A percentile compares a stretch with the other conserved stretches of the same genome.
phyloP scores from a whole-genome alignment of 2,329 filamentous ascomycete species.

The Penicillium sp. region DNA sequence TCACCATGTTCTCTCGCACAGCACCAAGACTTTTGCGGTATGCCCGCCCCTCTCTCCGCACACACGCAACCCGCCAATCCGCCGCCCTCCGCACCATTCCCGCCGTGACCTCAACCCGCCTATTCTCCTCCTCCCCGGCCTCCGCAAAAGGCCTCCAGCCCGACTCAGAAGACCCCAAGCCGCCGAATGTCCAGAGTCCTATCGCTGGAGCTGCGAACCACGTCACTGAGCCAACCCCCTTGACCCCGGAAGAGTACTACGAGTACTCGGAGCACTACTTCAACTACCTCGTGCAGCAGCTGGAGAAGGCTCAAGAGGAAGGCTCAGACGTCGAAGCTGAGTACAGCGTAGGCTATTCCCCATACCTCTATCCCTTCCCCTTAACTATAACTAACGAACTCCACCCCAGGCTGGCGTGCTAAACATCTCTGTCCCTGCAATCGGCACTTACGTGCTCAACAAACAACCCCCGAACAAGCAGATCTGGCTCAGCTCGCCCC shows the following conservation, averaged over 20 bases:
- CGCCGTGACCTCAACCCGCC: constrained; percentile 10
- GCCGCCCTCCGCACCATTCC: constrained; percentile 8
- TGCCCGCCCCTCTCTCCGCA: constrained; percentile 22
- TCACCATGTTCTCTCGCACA: constrained; percentile 34
- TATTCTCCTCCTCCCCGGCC: constrained; percentile 36
- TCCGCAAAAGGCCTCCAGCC: constrained; percentile 53
- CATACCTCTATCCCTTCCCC: not conserved
- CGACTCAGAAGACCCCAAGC: constrained; percentile 51
- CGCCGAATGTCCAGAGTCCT: constrained; percentile 41
- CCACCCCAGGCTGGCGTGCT: constrained; percentile 74
- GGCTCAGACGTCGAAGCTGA: constrained; percentile 77
- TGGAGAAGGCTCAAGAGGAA: constrained; percentile 71
- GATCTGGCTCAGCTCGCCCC: constrained; percentile 91
- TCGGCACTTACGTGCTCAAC: constrained; percentile 89
- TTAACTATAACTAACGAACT: not conserved
- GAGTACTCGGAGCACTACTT: constrained; percentile 71
- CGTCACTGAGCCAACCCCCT: constrained; percentile 54
- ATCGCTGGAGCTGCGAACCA: constrained; percentile 39
- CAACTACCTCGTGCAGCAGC: constrained; percentile 50
- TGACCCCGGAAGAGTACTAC: constrained; percentile 70
- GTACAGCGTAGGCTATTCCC: constrained; percentile 60
- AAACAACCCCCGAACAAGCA: constrained; percentile 97
- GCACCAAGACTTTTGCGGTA: constrained; percentile 41
- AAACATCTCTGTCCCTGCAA: constrained; percentile 62
- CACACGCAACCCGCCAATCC: constrained; percentile 9